phyloP scores from a whole-genome alignment of 2,329 filamentous ascomycete genomes.

The Ophiostoma himal-ulmi region DNA sequence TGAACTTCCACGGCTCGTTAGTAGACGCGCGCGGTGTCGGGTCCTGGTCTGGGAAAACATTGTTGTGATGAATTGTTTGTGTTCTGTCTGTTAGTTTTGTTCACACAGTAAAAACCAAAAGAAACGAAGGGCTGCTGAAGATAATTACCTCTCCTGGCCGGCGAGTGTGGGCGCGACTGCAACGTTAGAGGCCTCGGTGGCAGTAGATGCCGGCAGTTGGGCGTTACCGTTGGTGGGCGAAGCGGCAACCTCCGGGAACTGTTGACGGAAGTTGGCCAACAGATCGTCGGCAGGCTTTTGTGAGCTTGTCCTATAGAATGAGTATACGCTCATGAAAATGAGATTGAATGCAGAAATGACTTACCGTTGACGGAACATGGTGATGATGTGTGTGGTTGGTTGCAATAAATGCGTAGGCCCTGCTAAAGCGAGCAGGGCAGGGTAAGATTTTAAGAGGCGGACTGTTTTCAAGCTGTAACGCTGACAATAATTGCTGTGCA shows the following conservation, averaged over 20 bases:
- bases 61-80: slow-evolving; percentile 36
- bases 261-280: slow-evolving; percentile 75
- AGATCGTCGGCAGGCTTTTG: slow-evolving; percentile 84
- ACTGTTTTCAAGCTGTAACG: not conserved
- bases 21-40: slow-evolving; percentile 68
- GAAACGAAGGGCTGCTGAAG: slow-evolving; percentile 38
- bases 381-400: slow-evolving; percentile 2
- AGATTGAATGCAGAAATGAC: slow-evolving; percentile 16
- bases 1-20: slow-evolving; percentile 80
- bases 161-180: slow-evolving; percentile 22
- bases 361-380: slow-evolving; percentile 36
- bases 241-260: slow-evolving; percentile 64
- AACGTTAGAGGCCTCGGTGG: slow-evolving; percentile 27
- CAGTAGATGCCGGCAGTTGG: slow-evolving; percentile 25
- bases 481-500: not conserved
- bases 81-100: slow-evolving; percentile 34
- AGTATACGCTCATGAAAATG: not conserved
- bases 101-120: not conserved
- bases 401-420: slow-evolving; percentile 12
- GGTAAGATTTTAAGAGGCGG: not conserved
- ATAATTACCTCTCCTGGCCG: slow-evolving; percentile 33
- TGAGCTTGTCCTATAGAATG: slow-evolving; percentile 57
- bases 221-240: slow-evolving; percentile 40
- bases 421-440: slow-evolving; percentile 18
- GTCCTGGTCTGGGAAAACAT: slow-evolving; percentile 61